Percentiles rank a stretch among this genome's conserved stretches.
Evolutionary conservation across 2,329 filamentous ascomycete species (phyloP).

Genomic region (Colletotrichum truncatum): DNA sequence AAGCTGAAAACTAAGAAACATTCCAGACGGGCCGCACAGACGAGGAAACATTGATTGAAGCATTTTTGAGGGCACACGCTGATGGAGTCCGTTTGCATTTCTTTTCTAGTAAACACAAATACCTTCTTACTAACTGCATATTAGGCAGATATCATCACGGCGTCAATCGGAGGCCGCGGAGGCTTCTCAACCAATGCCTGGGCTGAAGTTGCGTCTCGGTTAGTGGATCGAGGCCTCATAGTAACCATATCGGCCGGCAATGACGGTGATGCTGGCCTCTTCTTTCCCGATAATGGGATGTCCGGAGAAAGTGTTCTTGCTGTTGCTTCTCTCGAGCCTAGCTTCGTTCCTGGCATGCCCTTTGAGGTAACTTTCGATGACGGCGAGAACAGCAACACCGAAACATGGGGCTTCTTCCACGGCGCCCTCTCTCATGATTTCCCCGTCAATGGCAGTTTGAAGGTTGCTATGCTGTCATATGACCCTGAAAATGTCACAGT

Average conservation of each 20-base stretch:
- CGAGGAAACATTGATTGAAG: conserved; percentile 41
- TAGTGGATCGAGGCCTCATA: conserved; percentile 49
- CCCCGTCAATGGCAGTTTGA: conserved; percentile 27
- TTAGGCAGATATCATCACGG: conserved; percentile 43
- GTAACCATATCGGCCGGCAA: conserved; percentile 54
- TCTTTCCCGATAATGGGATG: conserved; percentile 48
- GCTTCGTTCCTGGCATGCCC: conserved; percentile 17
- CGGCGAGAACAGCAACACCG: not conserved
- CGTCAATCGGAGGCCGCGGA: conserved; percentile 41
- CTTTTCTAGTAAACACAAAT: accelerated
- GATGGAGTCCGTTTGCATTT: conserved; percentile 33
- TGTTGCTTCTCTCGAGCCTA: conserved; percentile 49
- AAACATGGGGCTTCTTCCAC: conserved; percentile 21
- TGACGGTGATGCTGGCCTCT: conserved; percentile 48
- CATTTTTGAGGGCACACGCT: conserved; percentile 40
- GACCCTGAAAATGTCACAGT: conserved; percentile 37
- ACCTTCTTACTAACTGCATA: not conserved
- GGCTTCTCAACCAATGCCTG: conserved; percentile 37
- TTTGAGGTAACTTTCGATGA: conserved; percentile 17
- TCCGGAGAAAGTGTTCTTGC: conserved; percentile 51
- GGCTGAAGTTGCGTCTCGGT: conserved; percentile 48
- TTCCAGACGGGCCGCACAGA: conserved; percentile 30
- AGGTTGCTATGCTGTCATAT: conserved; percentile 36
- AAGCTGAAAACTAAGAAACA: not conserved
- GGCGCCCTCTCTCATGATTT: conserved; percentile 4